phyloP scores from a whole-genome alignment of 768 basidiomycete genomes.

The Royoungia palumana region DNA sequence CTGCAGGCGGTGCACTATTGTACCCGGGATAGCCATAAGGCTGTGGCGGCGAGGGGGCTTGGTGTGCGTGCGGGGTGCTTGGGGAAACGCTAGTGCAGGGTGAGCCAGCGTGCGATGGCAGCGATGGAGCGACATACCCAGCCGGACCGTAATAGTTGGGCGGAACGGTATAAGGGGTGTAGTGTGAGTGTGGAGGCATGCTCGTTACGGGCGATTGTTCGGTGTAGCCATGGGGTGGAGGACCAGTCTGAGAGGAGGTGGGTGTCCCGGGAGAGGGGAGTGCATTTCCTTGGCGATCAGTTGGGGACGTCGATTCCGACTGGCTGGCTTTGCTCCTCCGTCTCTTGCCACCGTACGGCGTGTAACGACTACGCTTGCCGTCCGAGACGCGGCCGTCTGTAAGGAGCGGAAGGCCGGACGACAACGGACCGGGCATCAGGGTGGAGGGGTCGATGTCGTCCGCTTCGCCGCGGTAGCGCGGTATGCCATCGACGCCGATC shows the following conservation, averaged over 20 bases:
- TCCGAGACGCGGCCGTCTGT: constrained; percentile 45
- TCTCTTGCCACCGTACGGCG: constrained; percentile 44
- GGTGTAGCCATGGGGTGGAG: constrained; percentile 26
- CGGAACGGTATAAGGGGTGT: constrained; percentile 32
- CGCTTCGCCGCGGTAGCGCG: constrained; percentile 79
- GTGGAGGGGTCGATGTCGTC: constrained; percentile 58
- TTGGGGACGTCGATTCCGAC: constrained; percentile 30
- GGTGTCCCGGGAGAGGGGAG: constrained; percentile 31
- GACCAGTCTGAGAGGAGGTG: constrained; percentile 25
- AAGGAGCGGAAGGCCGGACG: constrained; percentile 47
- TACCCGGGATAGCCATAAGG: constrained; percentile 26
- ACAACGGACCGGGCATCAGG: constrained; percentile 40
- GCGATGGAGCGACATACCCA: constrained; percentile 15
- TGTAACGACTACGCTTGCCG: constrained; percentile 43
- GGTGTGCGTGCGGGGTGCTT: constrained; percentile 22
- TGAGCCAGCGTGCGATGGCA: constrained; percentile 10
- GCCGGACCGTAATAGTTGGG: constrained; percentile 32
- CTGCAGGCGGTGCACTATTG: constrained; percentile 16
- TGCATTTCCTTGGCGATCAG: constrained; percentile 22
- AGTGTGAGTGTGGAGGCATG: constrained; percentile 28
- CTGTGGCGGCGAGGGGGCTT: constrained; percentile 17
- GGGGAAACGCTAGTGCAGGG: constrained; percentile 20
- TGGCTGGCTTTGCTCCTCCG: constrained; percentile 34
- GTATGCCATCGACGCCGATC: constrained; percentile 76
- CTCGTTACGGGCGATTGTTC: constrained; percentile 25